Base-by-base conservation (phyloP, 805 yeast species). In the Zygosaccharomyces bailii region DNA sequence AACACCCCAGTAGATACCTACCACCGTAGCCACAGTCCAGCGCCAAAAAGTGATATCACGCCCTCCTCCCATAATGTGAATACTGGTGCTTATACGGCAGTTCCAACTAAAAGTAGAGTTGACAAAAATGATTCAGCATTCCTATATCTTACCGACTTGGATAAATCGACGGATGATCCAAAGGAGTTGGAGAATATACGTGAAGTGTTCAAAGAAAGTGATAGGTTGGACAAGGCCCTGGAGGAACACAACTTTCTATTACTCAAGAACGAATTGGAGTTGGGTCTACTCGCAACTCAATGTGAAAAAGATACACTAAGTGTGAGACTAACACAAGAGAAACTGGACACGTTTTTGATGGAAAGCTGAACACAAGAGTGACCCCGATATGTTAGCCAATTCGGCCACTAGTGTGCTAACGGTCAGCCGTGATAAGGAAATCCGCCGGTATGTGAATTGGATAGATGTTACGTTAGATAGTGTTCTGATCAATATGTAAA, bases 261-360 rank as follows among this genome's bases (percentile, higher is more conserved):
- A 10, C 37, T 57, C 7, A 50, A 52, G 30, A 50, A 51, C 5
- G 63, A 60, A 30, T 46, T 56, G 19, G 69, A 65, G 29, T 48
- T 57, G 19, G 61, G 56, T 3, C 43, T 55, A 2, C 27, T 65
- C 32, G 57, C 58, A 21, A 58, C 58, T 1, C 62, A 59, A 30
- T 53, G 56, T 9, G 59, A 54, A 13, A 61, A 60, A 42, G 69
- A 67, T 40, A 51, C 60, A 5, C 35, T 68, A 32, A 67, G 63
- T 39, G 67, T 65, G 1, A 60, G 59, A 11, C 42, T 58, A 11
- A 65, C 73, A 1, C 68, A 65, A 42, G 72, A 67, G 24, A 65
- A 62, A 29, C 46, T 66, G 39, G 67, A 66, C 44, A 49, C 60
- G 3, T 48, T 57, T 11, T 46, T 62, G 20, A 51, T 60, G 50